Evolutionary conservation across 2,329 filamentous ascomycete genomes (phyloP).

Genomic region (Fusarium vanettenii): DNA sequence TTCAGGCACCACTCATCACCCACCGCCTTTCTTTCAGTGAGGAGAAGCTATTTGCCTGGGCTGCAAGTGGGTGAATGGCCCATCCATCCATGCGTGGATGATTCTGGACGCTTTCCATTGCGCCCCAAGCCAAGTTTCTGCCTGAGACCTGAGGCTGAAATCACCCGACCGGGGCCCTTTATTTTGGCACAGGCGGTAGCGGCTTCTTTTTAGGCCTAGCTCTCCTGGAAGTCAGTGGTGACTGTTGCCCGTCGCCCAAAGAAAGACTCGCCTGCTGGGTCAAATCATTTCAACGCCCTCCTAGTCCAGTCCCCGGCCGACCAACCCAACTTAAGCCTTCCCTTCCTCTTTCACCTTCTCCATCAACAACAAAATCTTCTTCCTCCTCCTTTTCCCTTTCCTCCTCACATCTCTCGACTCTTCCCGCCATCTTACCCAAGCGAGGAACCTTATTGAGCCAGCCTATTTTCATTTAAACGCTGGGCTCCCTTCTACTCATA

Average conservation of each 20-base stretch:
- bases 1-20: not conserved
- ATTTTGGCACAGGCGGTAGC: constrained; percentile 31
- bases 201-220: constrained; percentile 39
- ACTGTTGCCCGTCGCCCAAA: constrained; percentile 19
- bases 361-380: constrained; percentile 43
- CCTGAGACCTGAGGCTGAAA: constrained; percentile 47
- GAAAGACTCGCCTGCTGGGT: constrained; percentile 37
- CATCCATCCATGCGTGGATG: constrained; percentile 1
- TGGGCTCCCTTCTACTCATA: constrained; percentile 19
- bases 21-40: not conserved
- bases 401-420: constrained; percentile 24
- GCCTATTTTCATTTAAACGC: constrained; percentile 20
- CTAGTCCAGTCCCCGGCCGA: constrained; percentile 37
- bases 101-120: not conserved
- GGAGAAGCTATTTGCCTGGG: constrained; percentile 19
- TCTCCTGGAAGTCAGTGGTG: constrained; percentile 17
- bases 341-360: constrained; percentile 40
- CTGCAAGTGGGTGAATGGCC: constrained; percentile 19
- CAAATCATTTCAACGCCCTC: constrained; percentile 41
- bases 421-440: constrained; percentile 25
- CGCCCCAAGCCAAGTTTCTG: constrained; percentile 14
- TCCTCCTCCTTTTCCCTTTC: constrained; percentile 28
- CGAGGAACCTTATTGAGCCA: constrained; percentile 19
- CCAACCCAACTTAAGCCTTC: constrained; percentile 32
- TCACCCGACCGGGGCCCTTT: constrained; percentile 21